phyloP scores from a whole-genome alignment of 164 flowering plant genomes.

The Hamamelis virginiana region DNA sequence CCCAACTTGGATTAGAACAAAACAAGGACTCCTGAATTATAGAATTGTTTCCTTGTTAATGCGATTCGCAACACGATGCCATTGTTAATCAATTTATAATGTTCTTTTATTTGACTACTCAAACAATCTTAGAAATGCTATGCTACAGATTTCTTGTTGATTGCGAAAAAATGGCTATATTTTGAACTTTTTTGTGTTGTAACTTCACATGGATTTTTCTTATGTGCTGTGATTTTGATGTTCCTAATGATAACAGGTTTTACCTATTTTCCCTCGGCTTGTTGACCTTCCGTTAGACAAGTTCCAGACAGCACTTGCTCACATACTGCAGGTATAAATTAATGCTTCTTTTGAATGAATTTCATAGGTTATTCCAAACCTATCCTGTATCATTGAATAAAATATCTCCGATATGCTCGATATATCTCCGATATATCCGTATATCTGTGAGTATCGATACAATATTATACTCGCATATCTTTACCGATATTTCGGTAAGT shows the following conservation, averaged over 20 bases:
- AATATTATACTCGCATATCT: too few species aligned
- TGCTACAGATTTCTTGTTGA: neutral
- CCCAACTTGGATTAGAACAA: neutral
- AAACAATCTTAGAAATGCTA: neutral
- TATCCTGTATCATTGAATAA: too few species aligned
- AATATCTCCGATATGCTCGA: too few species aligned
- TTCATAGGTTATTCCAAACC: too few species aligned
- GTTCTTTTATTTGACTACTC: neutral
- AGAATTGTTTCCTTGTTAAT: neutral
- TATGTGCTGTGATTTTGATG: neutral
- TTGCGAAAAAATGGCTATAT: neutral
- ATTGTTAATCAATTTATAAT: neutral
- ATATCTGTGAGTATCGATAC: too few species aligned
- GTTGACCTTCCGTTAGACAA: slow-evolving; percentile 90
- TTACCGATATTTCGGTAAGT: too few species aligned
- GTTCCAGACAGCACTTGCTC: slow-evolving; percentile 88
- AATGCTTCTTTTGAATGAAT: neutral
- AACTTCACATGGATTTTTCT: neutral
- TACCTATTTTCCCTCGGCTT: slow-evolving; percentile 93
- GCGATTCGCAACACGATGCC: neutral
- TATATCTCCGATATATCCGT: too few species aligned
- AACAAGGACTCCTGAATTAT: neutral
- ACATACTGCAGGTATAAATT: slow-evolving; percentile 75
- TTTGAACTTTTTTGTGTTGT: neutral
- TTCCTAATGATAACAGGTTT: slow-evolving; percentile 50